Evolutionary conservation across 1,284 basidiomycete genomes (phyloP), one percentile per base, ranked within the genome.

Genomic region (Marasmius oreades): DNA sequence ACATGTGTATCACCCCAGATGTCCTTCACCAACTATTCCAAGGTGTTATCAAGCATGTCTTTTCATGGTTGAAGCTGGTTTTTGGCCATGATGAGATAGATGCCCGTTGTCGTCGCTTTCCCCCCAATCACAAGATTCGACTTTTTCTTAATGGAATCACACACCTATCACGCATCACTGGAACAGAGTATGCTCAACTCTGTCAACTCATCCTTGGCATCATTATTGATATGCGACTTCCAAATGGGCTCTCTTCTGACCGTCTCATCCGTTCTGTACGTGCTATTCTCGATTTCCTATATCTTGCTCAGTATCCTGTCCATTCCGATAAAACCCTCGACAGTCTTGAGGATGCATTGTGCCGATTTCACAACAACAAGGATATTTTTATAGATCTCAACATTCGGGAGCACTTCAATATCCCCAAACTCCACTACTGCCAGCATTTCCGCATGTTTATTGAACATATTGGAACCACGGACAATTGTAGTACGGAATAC

Each of bases 131-230:
- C 51, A 61, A 69, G 22, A 58, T 73, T 3, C 66, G 69, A 0
- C 57, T 66, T 1, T 77, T 77, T 55, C 56, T 58, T 3, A 70
- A 71, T 10, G 76, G 76, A 0, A 73, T 77, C 37, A 63, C 67
- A 0, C 54, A 51, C 0, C 58, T 73, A 0, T 66, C 65, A n/a
- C 63, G 64, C 10, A 51, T 66, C 20, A 68, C 64, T 39, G 69
- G 71, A 20, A 61, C 52, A 34, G 70, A 67, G 43, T 69, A 67
- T 51, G 59, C 59, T n/a, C 63, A 70, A 44, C 70, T 75, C 16
- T 69, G 65, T 36, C 59, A 58, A 18, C 61, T 72, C 20, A 60
- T 76, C 7, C 62, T 75, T 7, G 66, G 67, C 1, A 46, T 70
- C 10, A 57, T 66, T 67, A 5, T 61, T n/a, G n/a, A n/a, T n/a